phyloP scores from a whole-genome alignment of 352 stramenopile species.

The Aphanomyces astaci region DNA sequence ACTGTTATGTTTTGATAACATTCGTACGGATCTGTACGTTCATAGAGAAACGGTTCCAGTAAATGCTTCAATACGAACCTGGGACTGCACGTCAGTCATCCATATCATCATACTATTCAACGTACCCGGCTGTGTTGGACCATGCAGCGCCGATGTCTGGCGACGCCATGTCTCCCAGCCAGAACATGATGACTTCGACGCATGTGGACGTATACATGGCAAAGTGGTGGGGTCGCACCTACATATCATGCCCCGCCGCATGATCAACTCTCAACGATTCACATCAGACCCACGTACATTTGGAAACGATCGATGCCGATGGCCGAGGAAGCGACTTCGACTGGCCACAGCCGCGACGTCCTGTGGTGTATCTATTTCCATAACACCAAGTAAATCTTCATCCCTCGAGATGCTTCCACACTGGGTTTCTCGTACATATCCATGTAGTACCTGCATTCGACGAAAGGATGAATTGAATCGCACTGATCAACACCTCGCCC shows the following conservation, averaged over 20 bases:
- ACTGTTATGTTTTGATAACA: conserved; percentile 12
- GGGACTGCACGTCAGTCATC: too few relatives aligned
- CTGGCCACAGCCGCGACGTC: not conserved
- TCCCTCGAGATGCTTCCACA: too few relatives aligned
- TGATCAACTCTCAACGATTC: not conserved
- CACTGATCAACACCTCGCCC: conserved; percentile 8
- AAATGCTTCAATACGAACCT: conserved; percentile 13
- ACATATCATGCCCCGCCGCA: not conserved
- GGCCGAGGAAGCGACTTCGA: conserved; percentile 6
- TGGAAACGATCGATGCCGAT: conserved; percentile 11
- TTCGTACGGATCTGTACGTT: conserved; percentile 15
- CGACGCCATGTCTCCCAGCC: conserved; percentile 6
- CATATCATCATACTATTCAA: too few relatives aligned
- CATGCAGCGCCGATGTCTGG: conserved; percentile 3
- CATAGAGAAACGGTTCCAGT: conserved; percentile 1
- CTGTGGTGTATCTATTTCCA: not conserved
- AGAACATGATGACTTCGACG: conserved; percentile 20
- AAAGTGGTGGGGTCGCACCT: conserved; percentile 18
- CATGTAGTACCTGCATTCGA: conserved; percentile 6
- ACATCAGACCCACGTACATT: not conserved
- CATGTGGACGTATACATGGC: conserved; percentile 13
- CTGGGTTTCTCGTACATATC: too few relatives aligned
- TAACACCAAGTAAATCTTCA: too few relatives aligned
- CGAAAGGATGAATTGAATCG: conserved; percentile 10
- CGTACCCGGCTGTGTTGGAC: conserved; percentile 12